Base-by-base conservation (phyloP, 1,284 basidiomycete species). In the Porodaedalea pini region DNA sequence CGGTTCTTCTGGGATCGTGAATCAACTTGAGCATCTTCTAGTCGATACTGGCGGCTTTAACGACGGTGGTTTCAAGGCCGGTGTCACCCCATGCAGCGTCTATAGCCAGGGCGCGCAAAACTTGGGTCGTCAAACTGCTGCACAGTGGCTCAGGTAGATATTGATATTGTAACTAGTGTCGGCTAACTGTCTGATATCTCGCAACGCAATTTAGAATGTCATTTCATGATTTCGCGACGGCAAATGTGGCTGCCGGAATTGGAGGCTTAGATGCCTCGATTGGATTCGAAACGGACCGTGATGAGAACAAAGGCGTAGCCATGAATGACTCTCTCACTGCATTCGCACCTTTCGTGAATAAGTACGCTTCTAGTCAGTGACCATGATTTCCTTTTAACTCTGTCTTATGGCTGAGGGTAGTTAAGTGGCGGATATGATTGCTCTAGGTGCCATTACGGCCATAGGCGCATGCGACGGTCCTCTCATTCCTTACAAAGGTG, bases 221-320 rank as follows among this genome's bases (percentile, higher is more conserved):
- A 8, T 65, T 61, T 32, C 67, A 68, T 56, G 68, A 69, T 48
- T 65, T 68, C 58, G 63, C 65, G 4, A 68, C 68, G 10, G 60
- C 63, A 17, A 60, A 69, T 51, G 62, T 63, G n/a, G 39, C 51
- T 10, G 59, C 58, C 11, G 67, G 68, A 2, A 67, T 65, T 4
- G 68, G 68, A 11, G 68, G 68, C 3, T 50, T 68, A 5, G 68
- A 70, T 51, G 68, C 63, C 1, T 65, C 64, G 3, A 68, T 70
- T 32, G 60, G 60, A 27, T 68, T 67, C 53, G 68, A 70, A 51
- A 62, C 60, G 21, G 57, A 62, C 10, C 61, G 68, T 4, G 58
- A 63, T 1, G 68, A 67, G 58, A 67, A 67, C 51, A 55, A 54
- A 13, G 68, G 68, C 3, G 53, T 61, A 15, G 67, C 64, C 7